phyloP scores from a whole-genome alignment of 352 stramenopile species.

The Phytopythium litorale region DNA sequence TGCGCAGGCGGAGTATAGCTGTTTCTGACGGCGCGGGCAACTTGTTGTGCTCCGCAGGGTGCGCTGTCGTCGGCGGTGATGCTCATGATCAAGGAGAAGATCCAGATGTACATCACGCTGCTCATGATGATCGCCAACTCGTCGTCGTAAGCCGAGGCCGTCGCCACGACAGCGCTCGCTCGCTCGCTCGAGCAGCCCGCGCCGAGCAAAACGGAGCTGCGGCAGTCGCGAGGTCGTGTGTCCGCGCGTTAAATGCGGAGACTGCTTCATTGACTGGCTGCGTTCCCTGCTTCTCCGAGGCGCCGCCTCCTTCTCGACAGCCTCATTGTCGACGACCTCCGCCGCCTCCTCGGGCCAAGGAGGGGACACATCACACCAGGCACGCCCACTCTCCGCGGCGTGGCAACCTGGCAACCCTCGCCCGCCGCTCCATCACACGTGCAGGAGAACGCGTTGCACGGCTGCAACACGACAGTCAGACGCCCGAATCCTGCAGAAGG shows the following conservation, averaged over 20 bases:
- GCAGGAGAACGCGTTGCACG: no score
- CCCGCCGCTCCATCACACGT: no score
- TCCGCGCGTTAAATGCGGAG: not conserved
- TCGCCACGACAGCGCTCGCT: not conserved
- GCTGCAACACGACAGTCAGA: no score
- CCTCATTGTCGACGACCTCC: no score
- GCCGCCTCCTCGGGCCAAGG: no score
- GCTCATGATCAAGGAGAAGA: slow-evolving; percentile 98
- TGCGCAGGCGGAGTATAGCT: not conserved
- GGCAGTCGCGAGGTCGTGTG: no score
- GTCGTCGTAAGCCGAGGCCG: slow-evolving; percentile 11
- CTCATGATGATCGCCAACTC: slow-evolving; percentile 66
- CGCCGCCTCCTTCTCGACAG: no score
- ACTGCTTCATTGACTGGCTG: not conserved
- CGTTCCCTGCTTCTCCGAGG: not conserved
- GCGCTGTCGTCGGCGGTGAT: slow-evolving; percentile 95
- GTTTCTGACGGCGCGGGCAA: slow-evolving; percentile 6
- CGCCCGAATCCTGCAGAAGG: not conserved
- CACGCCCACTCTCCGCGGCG: no score
- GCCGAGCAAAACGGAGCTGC: not conserved
- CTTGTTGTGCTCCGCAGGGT: slow-evolving; percentile 41
- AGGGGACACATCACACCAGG: no score
- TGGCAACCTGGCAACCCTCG: no score
- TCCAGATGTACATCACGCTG: slow-evolving; percentile 88
- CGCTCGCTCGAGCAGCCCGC: no score